Evolutionary conservation across 2,329 filamentous ascomycete species (phyloP), one percentile per base, ranked within the genome.

Genomic region (Orbilia ellipsospora): DNA sequence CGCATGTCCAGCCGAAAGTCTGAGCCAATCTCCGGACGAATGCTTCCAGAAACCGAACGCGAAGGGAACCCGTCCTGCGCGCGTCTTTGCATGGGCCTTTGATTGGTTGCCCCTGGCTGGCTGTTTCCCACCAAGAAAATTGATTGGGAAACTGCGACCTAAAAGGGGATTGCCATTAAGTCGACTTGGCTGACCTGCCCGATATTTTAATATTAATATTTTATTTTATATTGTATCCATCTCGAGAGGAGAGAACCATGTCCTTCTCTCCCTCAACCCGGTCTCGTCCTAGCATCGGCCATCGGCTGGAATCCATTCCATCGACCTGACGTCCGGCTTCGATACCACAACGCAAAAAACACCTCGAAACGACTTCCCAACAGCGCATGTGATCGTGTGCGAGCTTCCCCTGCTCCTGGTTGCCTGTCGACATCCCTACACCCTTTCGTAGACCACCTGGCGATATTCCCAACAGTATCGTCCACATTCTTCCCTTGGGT

Each of bases 381-480:
- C 44, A 65, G 54, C 72, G 64, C 72, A 75, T 75, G 72, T 75
- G 72, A 75, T 75, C 64, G 72, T 75, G 72, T 75, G 70, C 18
- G 62, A 55, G 52, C 40, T 54, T 52, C 36, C 23, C 40, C 36
- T 44, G 64, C 50, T 54, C 54, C 28, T n/a, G 44, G 48, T 65
- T 10, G 31, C 31, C 31, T 36, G 31, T 36, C 31, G 31, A 36
- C 31, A 36, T 10, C 31, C 31, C 31, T 36, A 36, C 31, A 36
- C 31, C 31, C 31, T 36, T 31, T 36, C 62, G 18, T 50, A 73
- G 62, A 50, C 65, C 54, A 31, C 28, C 54, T 42, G 54, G 40
- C 55, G 16, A 55, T 10, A 13, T 36, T 55, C 52, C 52, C 52
- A 55, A 36, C 48, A 52, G 48, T 13, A 36, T 55, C 36, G 56